Conservation (phyloP, 2,329 filamentous ascomycete species). For the Botryotinia narcissicola region DNA sequence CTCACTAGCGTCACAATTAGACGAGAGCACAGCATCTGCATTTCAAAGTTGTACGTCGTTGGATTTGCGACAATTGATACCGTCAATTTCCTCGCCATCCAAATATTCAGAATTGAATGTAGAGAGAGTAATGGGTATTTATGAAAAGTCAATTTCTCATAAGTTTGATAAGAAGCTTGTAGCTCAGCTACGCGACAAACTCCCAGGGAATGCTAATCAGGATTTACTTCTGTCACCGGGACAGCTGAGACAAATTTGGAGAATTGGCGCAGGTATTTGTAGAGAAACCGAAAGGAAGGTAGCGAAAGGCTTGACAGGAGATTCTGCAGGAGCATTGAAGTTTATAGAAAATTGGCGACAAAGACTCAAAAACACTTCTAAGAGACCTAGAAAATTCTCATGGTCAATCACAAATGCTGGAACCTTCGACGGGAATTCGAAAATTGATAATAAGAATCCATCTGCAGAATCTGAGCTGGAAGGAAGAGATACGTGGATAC, state of each 20-base stretch:
- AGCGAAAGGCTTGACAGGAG: neutral
- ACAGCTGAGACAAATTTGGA: neutral
- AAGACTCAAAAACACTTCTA: neutral
- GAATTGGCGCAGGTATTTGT: accelerated
- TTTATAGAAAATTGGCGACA: neutral
- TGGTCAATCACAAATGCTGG: neutral
- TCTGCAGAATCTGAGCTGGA: neutral
- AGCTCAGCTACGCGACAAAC: neutral
- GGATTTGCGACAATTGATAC: neutral
- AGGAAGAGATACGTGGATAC: neutral
- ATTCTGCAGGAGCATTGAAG: neutral
- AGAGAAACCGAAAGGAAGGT: neutral
- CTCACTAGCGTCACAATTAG: neutral
- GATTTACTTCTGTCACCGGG: neutral
- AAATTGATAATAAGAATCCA: too few species aligned
- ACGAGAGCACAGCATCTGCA: neutral
- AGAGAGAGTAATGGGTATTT: neutral
- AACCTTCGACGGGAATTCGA: neutral
- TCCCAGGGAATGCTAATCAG: neutral
- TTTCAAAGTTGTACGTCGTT: neutral
- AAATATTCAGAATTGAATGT: neutral
- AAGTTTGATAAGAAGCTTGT: neutral
- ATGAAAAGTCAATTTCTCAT: neutral
- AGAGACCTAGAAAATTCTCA: neutral
- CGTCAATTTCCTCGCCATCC: neutral